These are phyloP conservation scores for Xylaria grammica DNA, from an alignment of 495 filamentous ascomycete species.

Conservation along the genomic window DNA sequence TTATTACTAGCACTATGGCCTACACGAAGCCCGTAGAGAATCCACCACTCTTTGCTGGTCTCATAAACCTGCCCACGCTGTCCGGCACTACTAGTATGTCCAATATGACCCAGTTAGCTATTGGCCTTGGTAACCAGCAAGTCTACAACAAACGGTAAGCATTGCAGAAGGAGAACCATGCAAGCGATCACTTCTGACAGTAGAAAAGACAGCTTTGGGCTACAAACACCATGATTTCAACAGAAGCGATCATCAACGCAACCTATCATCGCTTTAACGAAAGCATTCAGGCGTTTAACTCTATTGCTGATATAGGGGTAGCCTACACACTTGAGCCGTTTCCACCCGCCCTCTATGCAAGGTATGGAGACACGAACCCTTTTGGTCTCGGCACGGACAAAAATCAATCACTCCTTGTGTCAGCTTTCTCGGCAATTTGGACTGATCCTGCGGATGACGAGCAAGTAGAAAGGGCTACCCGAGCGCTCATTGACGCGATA, in stretches of 20 bases:
- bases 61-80: neutral
- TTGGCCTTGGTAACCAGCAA: neutral
- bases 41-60: neutral
- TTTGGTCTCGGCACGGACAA: neutral
- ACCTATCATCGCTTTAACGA: slow-evolving; percentile 11
- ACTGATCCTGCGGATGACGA: slow-evolving; percentile 7
- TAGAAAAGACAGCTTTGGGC: neutral
- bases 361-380: neutral
- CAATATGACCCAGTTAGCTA: neutral
- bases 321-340: slow-evolving; percentile 4
- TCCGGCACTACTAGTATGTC: neutral
- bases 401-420: slow-evolving; percentile 2
- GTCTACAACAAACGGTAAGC: neutral
- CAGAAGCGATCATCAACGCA: neutral
- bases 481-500: slow-evolving; percentile 25
- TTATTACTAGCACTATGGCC: neutral
- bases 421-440: neutral
- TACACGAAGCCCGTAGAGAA: slow-evolving; percentile 3
- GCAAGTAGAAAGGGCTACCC: slow-evolving; percentile 23
- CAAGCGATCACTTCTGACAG: neutral
- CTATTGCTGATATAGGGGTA: neutral
- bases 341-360: slow-evolving; percentile 1
- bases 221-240: slow-evolving; percentile 7
- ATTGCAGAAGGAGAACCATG: neutral
- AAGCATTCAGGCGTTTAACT: neutral